Percentiles rank a stretch among this genome's conserved stretches.
Conservation (phyloP, 2,329 filamentous ascomycete genomes). For the Paracoccidioides brasiliensis region DNA sequence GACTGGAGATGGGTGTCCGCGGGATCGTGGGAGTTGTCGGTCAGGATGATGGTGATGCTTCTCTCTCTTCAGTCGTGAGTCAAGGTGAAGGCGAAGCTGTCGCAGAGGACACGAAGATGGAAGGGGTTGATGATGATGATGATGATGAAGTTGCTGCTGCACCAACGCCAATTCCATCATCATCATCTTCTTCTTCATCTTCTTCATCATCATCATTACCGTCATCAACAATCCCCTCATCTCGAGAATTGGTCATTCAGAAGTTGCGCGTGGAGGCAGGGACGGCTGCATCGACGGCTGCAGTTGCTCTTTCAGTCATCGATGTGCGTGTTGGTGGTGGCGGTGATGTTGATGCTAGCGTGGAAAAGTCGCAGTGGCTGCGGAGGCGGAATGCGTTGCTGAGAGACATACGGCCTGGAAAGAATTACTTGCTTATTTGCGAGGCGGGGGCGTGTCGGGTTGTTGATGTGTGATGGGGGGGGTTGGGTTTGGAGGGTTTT, state of each 20-base stretch:
- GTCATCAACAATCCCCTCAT: not conserved
- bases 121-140: conserved; percentile 2
- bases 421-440: conserved; percentile 29
- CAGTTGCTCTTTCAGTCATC: conserved; percentile 23
- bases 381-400: conserved; percentile 25
- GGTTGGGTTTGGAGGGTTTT: not conserved
- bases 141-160: conserved; percentile 11
- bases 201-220: not conserved
- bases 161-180: conserved; percentile 9
- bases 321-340: conserved; percentile 14
- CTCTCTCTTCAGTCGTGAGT: not conserved
- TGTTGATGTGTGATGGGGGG: conserved; percentile 19
- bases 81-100: not conserved
- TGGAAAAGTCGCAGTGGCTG: conserved; percentile 27
- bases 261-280: conserved; percentile 25
- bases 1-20: conserved; percentile 55
- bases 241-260: conserved; percentile 19
- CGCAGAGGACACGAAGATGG: not conserved
- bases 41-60: conserved; percentile 16
- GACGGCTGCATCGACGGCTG: conserved; percentile 20
- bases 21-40: conserved; percentile 44
- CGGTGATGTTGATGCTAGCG: conserved; percentile 23
- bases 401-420: conserved; percentile 25
- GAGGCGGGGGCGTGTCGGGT: conserved; percentile 25
- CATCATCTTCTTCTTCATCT: conserved; percentile 6